Conservation (phyloP, 768 basidiomycete genomes). For the Dictyophora rubrovolvata region DNA sequence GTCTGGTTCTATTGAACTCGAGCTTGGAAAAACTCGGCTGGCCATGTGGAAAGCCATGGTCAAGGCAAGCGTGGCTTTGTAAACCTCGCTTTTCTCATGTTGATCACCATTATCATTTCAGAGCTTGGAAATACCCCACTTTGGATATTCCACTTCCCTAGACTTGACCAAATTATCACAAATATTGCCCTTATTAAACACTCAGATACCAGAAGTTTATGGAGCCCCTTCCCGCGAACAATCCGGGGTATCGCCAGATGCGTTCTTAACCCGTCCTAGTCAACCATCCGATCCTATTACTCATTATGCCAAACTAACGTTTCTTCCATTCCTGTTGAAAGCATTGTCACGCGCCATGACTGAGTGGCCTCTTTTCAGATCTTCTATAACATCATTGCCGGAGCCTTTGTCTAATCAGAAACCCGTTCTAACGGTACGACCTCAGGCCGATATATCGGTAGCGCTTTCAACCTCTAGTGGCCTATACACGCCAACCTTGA, state of each 20-base stretch:
- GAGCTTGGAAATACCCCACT: constrained; percentile 82
- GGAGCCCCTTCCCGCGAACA: constrained; percentile 34
- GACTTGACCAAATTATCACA: constrained; percentile 64
- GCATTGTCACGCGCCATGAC: constrained; percentile 70
- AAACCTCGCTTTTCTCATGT: not conserved
- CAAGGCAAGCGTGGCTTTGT: constrained; percentile 37
- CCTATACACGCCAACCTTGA: constrained; percentile 71
- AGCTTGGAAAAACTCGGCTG: constrained; percentile 65
- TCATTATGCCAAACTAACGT: constrained; percentile 60
- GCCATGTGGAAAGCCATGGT: constrained; percentile 90
- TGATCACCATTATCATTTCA: constrained; percentile 18
- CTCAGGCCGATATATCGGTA: constrained; percentile 62
- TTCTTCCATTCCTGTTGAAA: constrained; percentile 77
- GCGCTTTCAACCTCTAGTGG: constrained; percentile 76
- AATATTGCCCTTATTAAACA: constrained; percentile 53
- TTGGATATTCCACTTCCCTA: constrained; percentile 69
- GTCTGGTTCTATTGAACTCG: constrained; percentile 45
- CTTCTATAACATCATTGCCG: constrained; percentile 48
- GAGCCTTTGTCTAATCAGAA: constrained; percentile 25
- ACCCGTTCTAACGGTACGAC: constrained; percentile 63
- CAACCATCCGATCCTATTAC: constrained; percentile 24
- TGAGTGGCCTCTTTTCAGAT: constrained; percentile 77
- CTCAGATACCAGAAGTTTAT: constrained; percentile 55
- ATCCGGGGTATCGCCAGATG: constrained; percentile 11
- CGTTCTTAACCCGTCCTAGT: not conserved